Evolutionary conservation across 2,329 filamentous ascomycete species (phyloP).

Genomic region (Colletotrichum sp.): DNA sequence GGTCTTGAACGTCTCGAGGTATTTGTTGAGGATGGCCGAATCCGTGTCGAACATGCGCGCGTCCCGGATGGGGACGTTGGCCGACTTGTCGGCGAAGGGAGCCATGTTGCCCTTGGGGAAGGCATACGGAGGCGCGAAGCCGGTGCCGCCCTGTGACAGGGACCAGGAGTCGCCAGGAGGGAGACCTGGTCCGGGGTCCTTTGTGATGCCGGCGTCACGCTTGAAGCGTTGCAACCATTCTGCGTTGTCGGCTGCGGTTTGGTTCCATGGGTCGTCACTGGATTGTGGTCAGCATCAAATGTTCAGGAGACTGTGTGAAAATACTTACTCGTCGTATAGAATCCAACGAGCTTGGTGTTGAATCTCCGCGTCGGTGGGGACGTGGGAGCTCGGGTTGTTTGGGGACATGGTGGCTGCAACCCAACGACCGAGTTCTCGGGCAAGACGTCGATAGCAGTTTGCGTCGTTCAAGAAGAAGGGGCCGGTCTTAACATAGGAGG

Average conservation of each 20-base stretch:
- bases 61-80: constrained; percentile 35
- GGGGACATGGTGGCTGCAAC: constrained; percentile 58
- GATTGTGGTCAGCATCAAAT: constrained; percentile 20
- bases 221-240: constrained; percentile 71
- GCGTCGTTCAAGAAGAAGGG: constrained; percentile 63
- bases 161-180: constrained; percentile 48
- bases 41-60: constrained; percentile 48
- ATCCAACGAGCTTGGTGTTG: constrained; percentile 69
- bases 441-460: constrained; percentile 64
- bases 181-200: constrained; percentile 57
- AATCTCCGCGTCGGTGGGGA: constrained; percentile 67
- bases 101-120: constrained; percentile 43
- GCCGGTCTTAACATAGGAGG: constrained; percentile 6
- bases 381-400: constrained; percentile 64
- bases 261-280: constrained; percentile 69
- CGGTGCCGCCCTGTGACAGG: constrained; percentile 54
- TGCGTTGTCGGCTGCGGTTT: constrained; percentile 66
- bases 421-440: constrained; percentile 58
- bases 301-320: neutral
- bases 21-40: constrained; percentile 52
- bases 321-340: constrained; percentile 63
- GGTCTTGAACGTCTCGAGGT: constrained; percentile 47
- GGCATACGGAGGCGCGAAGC: constrained; percentile 61
- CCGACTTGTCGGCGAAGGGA: constrained; percentile 20
- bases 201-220: constrained; percentile 57